Evolutionary conservation across 371 early-diverging fungal species (phyloP), one percentile per base, ranked within the genome.

Genomic region (Vittaforma corneae): DNA sequence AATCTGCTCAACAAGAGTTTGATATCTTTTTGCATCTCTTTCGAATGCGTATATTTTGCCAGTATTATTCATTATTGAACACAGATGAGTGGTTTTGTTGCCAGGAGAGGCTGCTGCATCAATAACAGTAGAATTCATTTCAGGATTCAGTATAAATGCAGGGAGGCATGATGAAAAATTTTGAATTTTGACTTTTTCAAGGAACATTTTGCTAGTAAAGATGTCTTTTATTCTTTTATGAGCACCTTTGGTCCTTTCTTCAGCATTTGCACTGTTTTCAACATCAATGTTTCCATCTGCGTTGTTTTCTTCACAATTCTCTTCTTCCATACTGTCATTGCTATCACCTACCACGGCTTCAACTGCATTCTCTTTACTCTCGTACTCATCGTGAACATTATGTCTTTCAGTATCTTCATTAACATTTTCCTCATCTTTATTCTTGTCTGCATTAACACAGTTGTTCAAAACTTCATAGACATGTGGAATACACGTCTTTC

Each of bases 61-160:
- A 2, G 81, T 81, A 61, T 89, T 88, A 16, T 83, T 83, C 86
- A 92, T 86, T 22, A 89, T 71, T 52, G 86, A 84, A 1, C 88
- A 83, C 32, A 96, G 73, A 72, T 92, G 91, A 37, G 90, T 85
- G 5, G 93, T 91, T 76, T 92, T 93, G 76, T 90, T 93, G n/a
- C 98, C 97, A 2, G 98, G 98, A 0, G 96, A 93, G 18, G 96
- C 92, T 75, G 96, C 95, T 1, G 89, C 88, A 80, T 95, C 96
- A 53, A 97, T 86, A 0, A 87, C 90, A 63, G 83, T 81, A 0
- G 84, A 79, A 26, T 81, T 76, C 35, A 76, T 51, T 5, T 86
- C 82, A 0, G 94, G 89, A 6, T 82, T 81, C 33, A 92, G 81
- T 2, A 92, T 84, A 70, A 84, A 87, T 0, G 96, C 92, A 1